Evolutionary conservation across 2,329 filamentous ascomycete genomes (phyloP).

Genomic region (Arthrobotrys pseudoclavata): DNA sequence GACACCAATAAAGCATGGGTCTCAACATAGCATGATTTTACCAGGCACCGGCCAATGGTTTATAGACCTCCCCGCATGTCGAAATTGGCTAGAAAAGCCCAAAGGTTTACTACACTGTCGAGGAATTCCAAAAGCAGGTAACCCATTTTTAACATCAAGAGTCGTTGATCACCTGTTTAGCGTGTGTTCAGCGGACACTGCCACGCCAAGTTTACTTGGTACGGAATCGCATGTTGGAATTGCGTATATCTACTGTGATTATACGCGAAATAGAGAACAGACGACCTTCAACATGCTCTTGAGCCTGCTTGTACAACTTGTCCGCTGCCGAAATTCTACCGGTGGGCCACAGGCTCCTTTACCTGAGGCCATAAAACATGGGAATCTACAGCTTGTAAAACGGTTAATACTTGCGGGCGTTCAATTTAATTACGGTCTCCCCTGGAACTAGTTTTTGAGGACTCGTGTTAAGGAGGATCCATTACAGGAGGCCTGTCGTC

Average conservation of each 20-base stretch:
- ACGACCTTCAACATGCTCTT: constrained; percentile 64
- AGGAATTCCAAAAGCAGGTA: constrained; percentile 19
- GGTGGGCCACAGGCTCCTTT: not conserved
- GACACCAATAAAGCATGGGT: constrained; percentile 65
- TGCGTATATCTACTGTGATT: constrained; percentile 63
- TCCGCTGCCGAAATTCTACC: constrained; percentile 28
- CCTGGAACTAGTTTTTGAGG: too few species aligned
- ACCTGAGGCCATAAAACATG: not conserved
- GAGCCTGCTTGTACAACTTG: constrained; percentile 67
- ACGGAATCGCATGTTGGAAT: constrained; percentile 39
- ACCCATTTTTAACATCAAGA: constrained; percentile 19
- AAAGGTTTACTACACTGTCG: constrained; percentile 20
- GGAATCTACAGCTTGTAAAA: too few species aligned
- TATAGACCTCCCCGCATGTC: not conserved
- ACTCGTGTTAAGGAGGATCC: too few species aligned
- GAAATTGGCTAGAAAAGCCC: not conserved
- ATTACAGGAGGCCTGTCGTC: too few species aligned
- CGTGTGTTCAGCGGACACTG: constrained; percentile 1
- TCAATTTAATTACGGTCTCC: too few species aligned
- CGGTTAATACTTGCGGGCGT: too few species aligned
- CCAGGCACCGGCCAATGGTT: constrained; percentile 28
- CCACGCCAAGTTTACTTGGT: not conserved
- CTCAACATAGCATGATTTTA: constrained; percentile 67
- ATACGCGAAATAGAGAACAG: constrained; percentile 66
- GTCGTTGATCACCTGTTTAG: constrained; percentile 24